These are phyloP conservation scores for Sporothrix phasma DNA, from an alignment of 2,329 filamentous ascomycete genomes.

Conservation along the genomic window DNA sequence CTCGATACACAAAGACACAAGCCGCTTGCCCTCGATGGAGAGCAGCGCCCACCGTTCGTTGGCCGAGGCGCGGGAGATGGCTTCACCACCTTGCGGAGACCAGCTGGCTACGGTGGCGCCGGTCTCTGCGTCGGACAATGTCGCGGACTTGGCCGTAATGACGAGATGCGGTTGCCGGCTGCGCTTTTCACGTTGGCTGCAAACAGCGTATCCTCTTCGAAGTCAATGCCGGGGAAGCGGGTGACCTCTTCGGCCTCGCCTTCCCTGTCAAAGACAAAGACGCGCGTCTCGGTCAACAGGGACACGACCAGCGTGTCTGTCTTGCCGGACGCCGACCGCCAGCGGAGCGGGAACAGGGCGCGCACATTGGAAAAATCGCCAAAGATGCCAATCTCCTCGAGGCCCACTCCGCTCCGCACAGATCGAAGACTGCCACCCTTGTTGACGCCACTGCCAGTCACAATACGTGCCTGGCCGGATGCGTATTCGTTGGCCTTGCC, in stretches of 20 bases:
- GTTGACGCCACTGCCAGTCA: constrained; percentile 85
- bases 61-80: constrained; percentile 69
- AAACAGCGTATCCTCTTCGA: constrained; percentile 64
- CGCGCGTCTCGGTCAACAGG: constrained; percentile 71
- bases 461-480: constrained; percentile 85
- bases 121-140: constrained; percentile 52
- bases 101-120: constrained; percentile 48
- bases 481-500: constrained; percentile 79
- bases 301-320: constrained; percentile 69
- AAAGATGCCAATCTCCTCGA: constrained; percentile 77
- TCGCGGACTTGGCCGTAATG: constrained; percentile 56
- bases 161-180: constrained; percentile 52
- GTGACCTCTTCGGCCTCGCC: constrained; percentile 82
- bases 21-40: constrained; percentile 61
- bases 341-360: constrained; percentile 58
- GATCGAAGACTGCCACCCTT: constrained; percentile 81
- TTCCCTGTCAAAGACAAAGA: constrained; percentile 64
- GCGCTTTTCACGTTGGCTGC: constrained; percentile 53
- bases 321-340: constrained; percentile 21
- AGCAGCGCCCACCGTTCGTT: constrained; percentile 62
- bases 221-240: constrained; percentile 57
- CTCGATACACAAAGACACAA: constrained; percentile 58
- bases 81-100: constrained; percentile 38
- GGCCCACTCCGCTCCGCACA: constrained; percentile 84
- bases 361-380: constrained; percentile 67